Conservation (phyloP, 352 stramenopile species). For the Globisporangium viniferum region DNA sequence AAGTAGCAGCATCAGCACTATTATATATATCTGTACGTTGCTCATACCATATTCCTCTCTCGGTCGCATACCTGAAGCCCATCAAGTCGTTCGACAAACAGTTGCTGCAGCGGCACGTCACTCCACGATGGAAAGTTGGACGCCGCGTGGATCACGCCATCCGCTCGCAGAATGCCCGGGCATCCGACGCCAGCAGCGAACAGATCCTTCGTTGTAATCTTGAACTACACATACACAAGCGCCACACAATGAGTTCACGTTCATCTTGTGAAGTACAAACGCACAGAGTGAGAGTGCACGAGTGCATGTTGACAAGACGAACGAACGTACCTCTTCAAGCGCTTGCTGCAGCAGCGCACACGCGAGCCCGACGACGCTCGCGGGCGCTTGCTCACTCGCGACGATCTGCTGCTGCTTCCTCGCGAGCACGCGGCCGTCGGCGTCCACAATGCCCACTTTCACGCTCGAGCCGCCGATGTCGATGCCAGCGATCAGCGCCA, state of each 20-base stretch:
- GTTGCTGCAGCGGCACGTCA: constrained; percentile 53
- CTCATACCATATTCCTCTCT: not conserved
- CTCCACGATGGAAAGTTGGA: constrained; percentile 71
- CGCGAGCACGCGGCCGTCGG: constrained; percentile 40
- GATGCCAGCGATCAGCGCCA: constrained; percentile 48
- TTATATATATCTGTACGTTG: not conserved
- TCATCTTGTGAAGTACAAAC: no score
- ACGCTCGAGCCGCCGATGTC: constrained; percentile 76
- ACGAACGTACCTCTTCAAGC: constrained; percentile 33
- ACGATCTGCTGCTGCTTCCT: constrained; percentile 46
- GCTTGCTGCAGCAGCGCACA: constrained; percentile 35
- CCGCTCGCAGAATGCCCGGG: constrained; percentile 46
- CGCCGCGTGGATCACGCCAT: constrained; percentile 58
- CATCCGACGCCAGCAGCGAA: constrained; percentile 57
- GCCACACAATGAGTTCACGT: not conserved
- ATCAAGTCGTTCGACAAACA: constrained; percentile 37
- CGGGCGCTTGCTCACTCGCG: constrained; percentile 34
- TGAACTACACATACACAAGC: constrained; percentile 16
- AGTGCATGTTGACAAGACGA: not conserved
- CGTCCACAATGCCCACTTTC: constrained; percentile 65
- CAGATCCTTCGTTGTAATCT: constrained; percentile 21
- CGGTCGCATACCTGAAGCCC: constrained; percentile 20
- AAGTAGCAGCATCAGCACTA: not conserved
- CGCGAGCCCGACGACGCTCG: constrained; percentile 52
- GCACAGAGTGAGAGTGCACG: no score